These are phyloP conservation scores for Phytophthora sp. DNA, from an alignment of 352 stramenopile genomes.

Conservation along the genomic window DNA sequence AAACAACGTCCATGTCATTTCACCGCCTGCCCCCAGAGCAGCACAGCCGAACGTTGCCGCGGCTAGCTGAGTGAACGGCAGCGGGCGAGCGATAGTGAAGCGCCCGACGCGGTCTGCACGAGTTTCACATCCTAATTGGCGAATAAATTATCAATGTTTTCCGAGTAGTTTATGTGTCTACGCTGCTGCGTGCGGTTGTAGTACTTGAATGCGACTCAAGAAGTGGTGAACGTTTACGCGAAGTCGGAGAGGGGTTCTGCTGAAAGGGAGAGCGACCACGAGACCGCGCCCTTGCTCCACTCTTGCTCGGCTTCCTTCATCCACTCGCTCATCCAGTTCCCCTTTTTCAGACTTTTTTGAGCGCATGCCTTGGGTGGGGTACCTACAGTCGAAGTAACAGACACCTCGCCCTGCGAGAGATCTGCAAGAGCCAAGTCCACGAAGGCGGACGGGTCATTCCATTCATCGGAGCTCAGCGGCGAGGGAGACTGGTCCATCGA, in stretches of 20 bases:
- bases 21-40: constrained; percentile 8
- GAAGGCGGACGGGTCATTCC: constrained; percentile 52
- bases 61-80: constrained; percentile 18
- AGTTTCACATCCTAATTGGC: constrained; percentile 27
- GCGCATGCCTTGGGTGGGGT: constrained; percentile 2
- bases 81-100: not conserved
- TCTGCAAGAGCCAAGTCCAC: constrained; percentile 54
- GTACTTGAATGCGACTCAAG: constrained; percentile 10
- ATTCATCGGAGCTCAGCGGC: constrained; percentile 69
- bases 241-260: constrained; percentile 52
- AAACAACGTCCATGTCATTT: constrained; percentile 35
- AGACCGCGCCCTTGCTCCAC: constrained; percentile 63
- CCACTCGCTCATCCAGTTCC: constrained; percentile 58
- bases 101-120: not conserved
- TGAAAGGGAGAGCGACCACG: constrained; percentile 61
- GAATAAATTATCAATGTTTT: constrained; percentile 49
- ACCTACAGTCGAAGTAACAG: constrained; percentile 19
- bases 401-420: constrained; percentile 44
- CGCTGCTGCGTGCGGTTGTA: constrained; percentile 8
- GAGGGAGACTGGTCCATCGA: constrained; percentile 41
- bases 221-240: constrained; percentile 10
- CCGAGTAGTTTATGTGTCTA: constrained; percentile 17
- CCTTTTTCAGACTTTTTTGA: constrained; percentile 31
- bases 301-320: constrained; percentile 63
- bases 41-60: constrained; percentile 21